Evolutionary conservation across 441 rosid species (phyloP).

Genomic region (Gossypium davidsonii): DNA sequence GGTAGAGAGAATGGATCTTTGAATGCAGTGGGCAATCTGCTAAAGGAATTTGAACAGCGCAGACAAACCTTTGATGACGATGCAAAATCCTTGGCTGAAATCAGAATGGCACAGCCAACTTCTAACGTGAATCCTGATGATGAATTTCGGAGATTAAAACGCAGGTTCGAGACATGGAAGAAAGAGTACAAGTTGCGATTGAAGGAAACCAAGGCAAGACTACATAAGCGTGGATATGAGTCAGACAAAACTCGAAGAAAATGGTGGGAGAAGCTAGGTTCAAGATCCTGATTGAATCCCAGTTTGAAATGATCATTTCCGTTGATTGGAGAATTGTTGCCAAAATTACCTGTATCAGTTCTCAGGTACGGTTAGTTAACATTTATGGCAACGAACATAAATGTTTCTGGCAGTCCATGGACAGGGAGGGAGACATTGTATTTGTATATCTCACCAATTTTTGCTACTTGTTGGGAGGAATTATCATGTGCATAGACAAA

Average conservation of each 20-base stretch:
- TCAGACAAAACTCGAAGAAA: conserved; percentile 50
- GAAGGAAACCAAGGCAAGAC: conserved; percentile 58
- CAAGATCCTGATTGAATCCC: conserved; percentile 14
- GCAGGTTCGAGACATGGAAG: conserved; percentile 76
- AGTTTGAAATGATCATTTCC: not conserved
- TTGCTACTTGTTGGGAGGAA: conserved; percentile 22
- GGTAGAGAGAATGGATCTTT: conserved; percentile 54
- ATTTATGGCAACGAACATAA: conserved; percentile 7
- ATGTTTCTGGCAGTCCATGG: conserved; percentile 11
- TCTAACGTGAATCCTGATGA: conserved; percentile 42
- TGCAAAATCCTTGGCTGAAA: conserved; percentile 48
- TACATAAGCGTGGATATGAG: conserved; percentile 51
- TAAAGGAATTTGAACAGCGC: conserved; percentile 71
- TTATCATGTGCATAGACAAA: conserved; percentile 28
- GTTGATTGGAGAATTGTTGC: conserved; percentile 1
- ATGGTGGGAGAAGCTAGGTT: conserved; percentile 74
- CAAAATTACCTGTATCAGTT: conserved; percentile 10
- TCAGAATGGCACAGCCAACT: conserved; percentile 32
- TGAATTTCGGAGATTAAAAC: conserved; percentile 62
- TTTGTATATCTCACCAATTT: conserved; percentile 23
- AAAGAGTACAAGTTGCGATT: conserved; percentile 76
- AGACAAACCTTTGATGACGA: conserved; percentile 62
- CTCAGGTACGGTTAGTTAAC: conserved; percentile 1
- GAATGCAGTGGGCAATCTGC: conserved; percentile 45
- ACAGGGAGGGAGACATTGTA: conserved; percentile 10